phyloP scores from a whole-genome alignment of 805 yeast species.

The Ogataea thermomethanolica region DNA sequence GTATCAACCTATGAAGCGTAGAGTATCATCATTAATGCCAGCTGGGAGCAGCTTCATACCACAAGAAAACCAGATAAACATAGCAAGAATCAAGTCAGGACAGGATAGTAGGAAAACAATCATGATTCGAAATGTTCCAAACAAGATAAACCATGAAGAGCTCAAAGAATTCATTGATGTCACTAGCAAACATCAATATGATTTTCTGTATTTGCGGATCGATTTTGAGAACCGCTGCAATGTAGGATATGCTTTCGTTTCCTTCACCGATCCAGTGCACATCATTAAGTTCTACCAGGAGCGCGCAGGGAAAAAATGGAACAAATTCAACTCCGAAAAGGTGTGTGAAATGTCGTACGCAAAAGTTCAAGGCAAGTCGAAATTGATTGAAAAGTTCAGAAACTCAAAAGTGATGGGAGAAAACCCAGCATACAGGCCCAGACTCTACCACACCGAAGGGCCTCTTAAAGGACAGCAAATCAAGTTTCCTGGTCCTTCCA shows the following conservation, averaged over 20 bases:
- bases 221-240: slow-evolving; percentile 52
- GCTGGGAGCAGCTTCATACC: slow-evolving; percentile 27
- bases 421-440: slow-evolving; percentile 45
- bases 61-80: slow-evolving; percentile 36
- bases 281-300: slow-evolving; percentile 44
- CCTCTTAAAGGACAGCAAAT: slow-evolving; percentile 39
- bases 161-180: slow-evolving; percentile 44
- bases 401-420: slow-evolving; percentile 47
- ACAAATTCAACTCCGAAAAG: slow-evolving; percentile 45
- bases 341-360: slow-evolving; percentile 51
- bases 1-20: slow-evolving; percentile 22
- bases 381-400: slow-evolving; percentile 45
- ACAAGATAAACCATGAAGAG: slow-evolving; percentile 44
- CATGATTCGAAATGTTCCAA: slow-evolving; percentile 54
- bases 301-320: slow-evolving; percentile 47
- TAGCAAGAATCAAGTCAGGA: slow-evolving; percentile 39
- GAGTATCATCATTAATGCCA: slow-evolving; percentile 22
- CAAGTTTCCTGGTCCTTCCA: slow-evolving; percentile 37
- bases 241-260: slow-evolving; percentile 54
- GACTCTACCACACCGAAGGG: slow-evolving; percentile 44
- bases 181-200: slow-evolving; percentile 38
- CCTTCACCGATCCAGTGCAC: slow-evolving; percentile 42
- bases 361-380: slow-evolving; percentile 45
- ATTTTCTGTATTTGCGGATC: slow-evolving; percentile 45
- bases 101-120: slow-evolving; percentile 45